A percentile compares a stretch with the other conserved stretches of the same genome.
Evolutionary conservation across 805 yeast genomes (phyloP).

Genomic region (Yamadazyma nakazawae): DNA sequence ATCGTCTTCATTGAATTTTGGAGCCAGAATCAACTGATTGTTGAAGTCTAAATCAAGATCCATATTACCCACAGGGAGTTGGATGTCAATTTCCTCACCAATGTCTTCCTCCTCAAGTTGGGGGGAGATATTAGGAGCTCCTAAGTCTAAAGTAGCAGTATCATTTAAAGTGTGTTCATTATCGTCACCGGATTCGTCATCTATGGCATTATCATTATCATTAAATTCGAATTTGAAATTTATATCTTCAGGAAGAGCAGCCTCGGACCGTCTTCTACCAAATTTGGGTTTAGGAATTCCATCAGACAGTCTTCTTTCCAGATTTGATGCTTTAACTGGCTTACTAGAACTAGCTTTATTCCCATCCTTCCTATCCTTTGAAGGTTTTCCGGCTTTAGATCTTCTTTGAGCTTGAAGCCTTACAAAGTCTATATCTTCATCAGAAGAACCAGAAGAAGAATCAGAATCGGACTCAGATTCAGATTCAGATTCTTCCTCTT

Average conservation of each 20-base stretch:
- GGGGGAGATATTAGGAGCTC: not conserved
- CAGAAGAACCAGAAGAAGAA: constrained; percentile 51
- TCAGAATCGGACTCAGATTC: constrained; percentile 11
- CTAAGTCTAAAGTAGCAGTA: constrained; percentile 10
- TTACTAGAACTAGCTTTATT: not conserved
- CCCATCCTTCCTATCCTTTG: constrained; percentile 11
- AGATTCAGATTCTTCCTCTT: constrained; percentile 41
- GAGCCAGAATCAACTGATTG: constrained; percentile 40
- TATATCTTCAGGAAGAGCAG: constrained; percentile 42
- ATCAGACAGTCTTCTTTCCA: not conserved
- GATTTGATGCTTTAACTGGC: constrained; percentile 7
- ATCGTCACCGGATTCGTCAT: constrained; percentile 21
- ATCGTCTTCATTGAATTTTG: constrained; percentile 48
- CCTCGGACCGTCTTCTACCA: constrained; percentile 36
- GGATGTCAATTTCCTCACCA: constrained; percentile 48
- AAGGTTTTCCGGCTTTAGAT: constrained; percentile 52
- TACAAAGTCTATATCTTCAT: constrained; percentile 67
- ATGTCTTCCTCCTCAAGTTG: constrained; percentile 48
- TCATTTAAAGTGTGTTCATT: constrained; percentile 17
- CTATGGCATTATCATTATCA: constrained; percentile 14
- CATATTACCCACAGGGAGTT: not conserved
- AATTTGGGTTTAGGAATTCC: constrained; percentile 20
- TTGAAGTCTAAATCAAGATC: constrained; percentile 10
- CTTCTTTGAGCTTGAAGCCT: constrained; percentile 67
- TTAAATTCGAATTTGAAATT: constrained; percentile 40